A percentile compares a stretch with the other conserved stretches of the same genome.
These are phyloP conservation scores for Coniferiporia weirii DNA, from an alignment of 1,284 basidiomycete genomes.

Conservation along the genomic window DNA sequence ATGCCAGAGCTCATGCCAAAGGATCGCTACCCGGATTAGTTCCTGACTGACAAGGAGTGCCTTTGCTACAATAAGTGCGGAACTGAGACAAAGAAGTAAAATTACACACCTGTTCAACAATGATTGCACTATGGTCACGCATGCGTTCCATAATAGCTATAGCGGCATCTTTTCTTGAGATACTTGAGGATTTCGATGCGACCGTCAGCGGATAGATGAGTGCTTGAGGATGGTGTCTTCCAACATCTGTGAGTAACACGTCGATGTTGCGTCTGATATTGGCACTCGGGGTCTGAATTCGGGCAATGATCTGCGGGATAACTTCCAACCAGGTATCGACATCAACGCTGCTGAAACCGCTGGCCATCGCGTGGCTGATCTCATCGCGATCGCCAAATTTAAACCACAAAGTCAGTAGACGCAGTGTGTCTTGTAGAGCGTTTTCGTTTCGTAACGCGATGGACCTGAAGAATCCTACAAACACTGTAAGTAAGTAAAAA, in stretches of 20 bases:
- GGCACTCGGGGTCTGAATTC: conserved; percentile 90
- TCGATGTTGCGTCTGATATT: conserved; percentile 91
- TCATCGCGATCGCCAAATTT: conserved; percentile 92
- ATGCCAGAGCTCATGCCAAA: conserved; percentile 99
- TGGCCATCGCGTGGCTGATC: conserved; percentile 86
- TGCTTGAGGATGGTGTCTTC: conserved; percentile 96
- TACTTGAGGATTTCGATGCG: conserved; percentile 92
- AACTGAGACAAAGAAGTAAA: background rate
- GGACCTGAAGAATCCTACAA: conserved; percentile 88
- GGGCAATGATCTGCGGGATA: conserved; percentile 96
- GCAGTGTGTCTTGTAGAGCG: conserved; percentile 91
- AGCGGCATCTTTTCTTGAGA: conserved; percentile 80
- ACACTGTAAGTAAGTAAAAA: background rate
- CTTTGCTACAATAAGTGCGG: conserved; percentile 33
- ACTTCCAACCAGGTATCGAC: conserved; percentile 99
- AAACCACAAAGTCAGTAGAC: conserved; percentile 97
- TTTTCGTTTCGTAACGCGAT: conserved; percentile 89
- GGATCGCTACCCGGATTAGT: conserved; percentile 94
- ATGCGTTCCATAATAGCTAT: conserved; percentile 89
- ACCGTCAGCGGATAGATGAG: conserved; percentile 98
- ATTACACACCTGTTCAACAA: conserved; percentile 77
- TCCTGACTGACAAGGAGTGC: conserved; percentile 91
- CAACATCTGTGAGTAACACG: conserved; percentile 87
- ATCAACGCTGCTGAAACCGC: conserved; percentile 86
- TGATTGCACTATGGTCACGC: conserved; percentile 84